These are phyloP conservation scores for Boletellus ananas DNA, from an alignment of 768 basidiomycete genomes.

Conservation along the genomic window DNA sequence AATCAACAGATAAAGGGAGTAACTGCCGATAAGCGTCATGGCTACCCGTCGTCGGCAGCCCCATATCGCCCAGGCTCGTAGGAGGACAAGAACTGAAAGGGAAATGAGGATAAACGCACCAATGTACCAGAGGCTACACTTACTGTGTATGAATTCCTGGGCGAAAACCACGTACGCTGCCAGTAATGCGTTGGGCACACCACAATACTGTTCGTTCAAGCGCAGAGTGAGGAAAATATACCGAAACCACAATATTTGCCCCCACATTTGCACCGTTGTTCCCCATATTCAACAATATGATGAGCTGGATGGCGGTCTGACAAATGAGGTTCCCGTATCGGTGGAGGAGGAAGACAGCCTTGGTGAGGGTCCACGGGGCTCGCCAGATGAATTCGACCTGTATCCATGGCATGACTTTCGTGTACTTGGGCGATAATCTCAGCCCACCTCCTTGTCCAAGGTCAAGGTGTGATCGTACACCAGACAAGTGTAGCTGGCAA, in stretches of 20 bases:
- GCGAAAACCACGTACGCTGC: background rate
- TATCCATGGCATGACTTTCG: background rate
- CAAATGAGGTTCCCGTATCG: constrained; percentile 17
- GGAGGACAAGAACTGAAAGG: constrained; percentile 13
- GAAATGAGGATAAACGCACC: background rate
- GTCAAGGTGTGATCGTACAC: constrained; percentile 2
- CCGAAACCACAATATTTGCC: background rate
- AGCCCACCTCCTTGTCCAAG: constrained; percentile 12
- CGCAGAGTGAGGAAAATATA: background rate
- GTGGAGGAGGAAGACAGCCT: constrained; percentile 9
- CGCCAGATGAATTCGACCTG: constrained; percentile 18
- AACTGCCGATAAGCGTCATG: constrained; percentile 3
- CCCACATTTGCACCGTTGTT: constrained; percentile 3
- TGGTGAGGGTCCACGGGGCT: constrained; percentile 10
- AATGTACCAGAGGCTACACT: background rate
- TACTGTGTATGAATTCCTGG: constrained; percentile 15
- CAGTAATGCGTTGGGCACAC: background rate
- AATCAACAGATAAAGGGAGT: constrained; percentile 5
- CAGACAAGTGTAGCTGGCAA: too few relatives aligned
- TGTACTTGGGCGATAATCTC: background rate
- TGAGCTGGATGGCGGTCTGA: constrained; percentile 7
- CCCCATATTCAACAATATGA: background rate
- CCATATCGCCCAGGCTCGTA: constrained; percentile 21
- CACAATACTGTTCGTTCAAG: constrained; percentile 6
- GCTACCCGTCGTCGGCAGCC: background rate